Conservation (phyloP, 1,284 basidiomycete genomes). For the Ustilago hordei region DNA sequence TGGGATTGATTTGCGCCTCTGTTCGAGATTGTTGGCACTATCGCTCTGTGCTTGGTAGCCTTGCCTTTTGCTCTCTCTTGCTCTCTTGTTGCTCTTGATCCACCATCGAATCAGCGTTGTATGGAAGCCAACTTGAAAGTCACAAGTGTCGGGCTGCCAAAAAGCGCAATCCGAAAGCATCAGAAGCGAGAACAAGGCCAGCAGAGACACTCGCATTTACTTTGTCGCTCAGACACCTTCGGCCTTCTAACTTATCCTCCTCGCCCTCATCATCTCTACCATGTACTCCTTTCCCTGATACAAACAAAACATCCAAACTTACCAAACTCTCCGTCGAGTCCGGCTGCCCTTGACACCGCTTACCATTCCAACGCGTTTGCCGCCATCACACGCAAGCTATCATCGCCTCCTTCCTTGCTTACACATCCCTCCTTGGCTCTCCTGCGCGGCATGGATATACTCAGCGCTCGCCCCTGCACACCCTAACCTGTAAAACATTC, state of each 20-base stretch:
- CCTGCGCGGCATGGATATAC: not conserved
- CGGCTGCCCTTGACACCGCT: not conserved
- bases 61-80: not conserved
- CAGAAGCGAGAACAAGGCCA: not conserved
- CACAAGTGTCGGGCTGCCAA: not conserved
- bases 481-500: not conserved
- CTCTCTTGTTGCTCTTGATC: not conserved
- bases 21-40: too few relatives aligned
- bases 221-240: not conserved
- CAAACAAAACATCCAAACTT: not conserved
- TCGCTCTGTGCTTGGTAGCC: too few relatives aligned
- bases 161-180: not conserved
- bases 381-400: not conserved
- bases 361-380: not conserved
- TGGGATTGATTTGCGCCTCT: too few relatives aligned
- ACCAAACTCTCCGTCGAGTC: not conserved
- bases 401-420: not conserved
- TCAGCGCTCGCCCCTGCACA: not conserved
- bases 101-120: not conserved
- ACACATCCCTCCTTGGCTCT: not conserved
- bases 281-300: not conserved
- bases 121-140: slow-evolving; percentile 2
- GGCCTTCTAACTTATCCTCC: slow-evolving; percentile 1
- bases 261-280: slow-evolving; percentile 1
- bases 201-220: not conserved